Percentiles rank a stretch among this genome's conserved stretches.
Evolutionary conservation across 441 rosid genomes (phyloP).

Genomic region (Populus hybrid): DNA sequence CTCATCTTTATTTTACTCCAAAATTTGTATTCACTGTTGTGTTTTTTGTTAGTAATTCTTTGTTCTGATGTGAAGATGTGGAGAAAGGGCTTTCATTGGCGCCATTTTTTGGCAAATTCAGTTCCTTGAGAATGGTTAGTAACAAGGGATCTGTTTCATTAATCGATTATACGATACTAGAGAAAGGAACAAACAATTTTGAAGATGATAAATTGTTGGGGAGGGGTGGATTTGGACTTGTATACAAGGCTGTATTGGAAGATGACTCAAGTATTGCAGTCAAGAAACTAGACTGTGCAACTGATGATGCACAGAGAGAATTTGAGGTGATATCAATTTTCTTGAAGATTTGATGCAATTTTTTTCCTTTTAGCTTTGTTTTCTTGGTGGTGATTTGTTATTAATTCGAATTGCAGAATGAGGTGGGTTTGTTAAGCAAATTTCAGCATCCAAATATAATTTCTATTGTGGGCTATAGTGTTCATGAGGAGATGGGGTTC

Average conservation of each 20-base stretch:
- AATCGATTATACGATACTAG: conserved; percentile 60
- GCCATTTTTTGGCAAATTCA: conserved; percentile 51
- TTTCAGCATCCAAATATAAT: conserved; percentile 74
- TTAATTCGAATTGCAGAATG: conserved; percentile 55
- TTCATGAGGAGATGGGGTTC: conserved; percentile 47
- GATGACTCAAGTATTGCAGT: conserved; percentile 60
- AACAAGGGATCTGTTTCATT: conserved; percentile 49
- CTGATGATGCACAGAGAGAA: conserved; percentile 61
- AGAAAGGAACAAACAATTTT: conserved; percentile 63
- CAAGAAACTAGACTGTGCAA: conserved; percentile 69
- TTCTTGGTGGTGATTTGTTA: conserved; percentile 14
- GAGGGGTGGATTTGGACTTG: conserved; percentile 84
- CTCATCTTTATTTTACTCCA: background rate
- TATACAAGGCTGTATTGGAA: conserved; percentile 65
- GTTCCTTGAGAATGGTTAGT: conserved; percentile 39
- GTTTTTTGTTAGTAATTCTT: conserved; percentile 11
- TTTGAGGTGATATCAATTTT: conserved; percentile 52
- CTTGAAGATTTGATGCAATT: background rate
- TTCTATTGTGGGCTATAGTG: conserved; percentile 68
- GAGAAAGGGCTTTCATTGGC: conserved; percentile 46
- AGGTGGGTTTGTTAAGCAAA: conserved; percentile 71
- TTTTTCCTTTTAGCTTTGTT: background rate
- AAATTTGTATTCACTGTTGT: background rate
- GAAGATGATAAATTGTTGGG: conserved; percentile 69
- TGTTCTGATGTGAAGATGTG: conserved; percentile 35